phyloP scores from a whole-genome alignment of 352 stramenopile species.

The Phytophthora palmivora region DNA sequence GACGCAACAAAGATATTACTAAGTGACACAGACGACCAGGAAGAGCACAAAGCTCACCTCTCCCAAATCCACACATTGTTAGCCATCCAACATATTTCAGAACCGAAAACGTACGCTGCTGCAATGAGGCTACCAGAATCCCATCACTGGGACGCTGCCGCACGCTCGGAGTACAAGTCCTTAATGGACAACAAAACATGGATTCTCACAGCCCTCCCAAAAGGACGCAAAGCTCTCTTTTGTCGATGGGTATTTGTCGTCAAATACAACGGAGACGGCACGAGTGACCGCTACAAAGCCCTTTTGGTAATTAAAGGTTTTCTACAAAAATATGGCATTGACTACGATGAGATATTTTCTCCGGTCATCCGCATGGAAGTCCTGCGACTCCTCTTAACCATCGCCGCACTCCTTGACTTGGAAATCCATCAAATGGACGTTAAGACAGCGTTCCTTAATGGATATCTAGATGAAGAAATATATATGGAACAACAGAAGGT shows the following conservation, averaged over 20 bases:
- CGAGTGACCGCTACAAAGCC: conserved; percentile 23
- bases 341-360: too few relatives aligned
- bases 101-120: conserved; percentile 15
- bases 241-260: conserved; percentile 20
- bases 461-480: too few relatives aligned
- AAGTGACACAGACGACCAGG: conserved; percentile 1
- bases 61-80: conserved; percentile 3
- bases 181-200: conserved; percentile 20
- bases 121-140: conserved; percentile 12
- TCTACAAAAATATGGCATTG: too few relatives aligned
- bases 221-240: background rate
- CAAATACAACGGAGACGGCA: conserved; percentile 18
- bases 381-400: too few relatives aligned
- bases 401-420: too few relatives aligned
- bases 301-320: conserved; percentile 15
- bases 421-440: too few relatives aligned
- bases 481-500: too few relatives aligned
- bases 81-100: conserved; percentile 8
- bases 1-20: background rate
- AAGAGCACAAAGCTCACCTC: background rate
- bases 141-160: conserved; percentile 2
- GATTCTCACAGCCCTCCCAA: background rate
- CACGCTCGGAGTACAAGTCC: conserved; percentile 11
- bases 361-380: too few relatives aligned
- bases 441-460: too few relatives aligned